Evolutionary conservation across 495 filamentous ascomycete species (phyloP).

Genomic region (Oleoguttula mirabilis): DNA sequence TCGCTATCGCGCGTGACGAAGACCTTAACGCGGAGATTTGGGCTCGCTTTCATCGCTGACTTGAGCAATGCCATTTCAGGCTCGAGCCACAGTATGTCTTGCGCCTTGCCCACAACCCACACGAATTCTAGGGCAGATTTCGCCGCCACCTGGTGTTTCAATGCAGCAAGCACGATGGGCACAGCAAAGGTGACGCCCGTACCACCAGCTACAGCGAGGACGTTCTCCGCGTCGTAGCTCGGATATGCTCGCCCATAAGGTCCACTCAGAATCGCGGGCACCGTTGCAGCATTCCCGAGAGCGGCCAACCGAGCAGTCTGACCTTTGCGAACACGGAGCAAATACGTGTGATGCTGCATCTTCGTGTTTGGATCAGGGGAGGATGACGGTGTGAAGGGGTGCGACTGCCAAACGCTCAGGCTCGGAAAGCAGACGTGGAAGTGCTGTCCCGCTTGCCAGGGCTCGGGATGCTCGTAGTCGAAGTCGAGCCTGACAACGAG

Average conservation of each 20-base stretch:
- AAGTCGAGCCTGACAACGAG: conserved; percentile 48
- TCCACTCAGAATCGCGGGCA: conserved; percentile 44
- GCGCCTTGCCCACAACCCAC: conserved; percentile 46
- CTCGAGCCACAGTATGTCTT: conserved; percentile 45
- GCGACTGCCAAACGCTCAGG: conserved; percentile 51
- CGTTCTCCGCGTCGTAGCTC: conserved; percentile 35
- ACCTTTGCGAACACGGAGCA: conserved; percentile 49
- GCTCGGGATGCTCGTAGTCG: conserved; percentile 36
- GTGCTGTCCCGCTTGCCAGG: conserved; percentile 53
- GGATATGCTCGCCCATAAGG: conserved; percentile 45
- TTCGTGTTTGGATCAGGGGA: conserved; percentile 31
- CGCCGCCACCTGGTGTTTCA: conserved; percentile 25
- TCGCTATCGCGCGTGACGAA: conserved; percentile 43
- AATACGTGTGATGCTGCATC: conserved; percentile 44
- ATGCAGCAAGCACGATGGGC: conserved; percentile 37
- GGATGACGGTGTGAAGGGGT: conserved; percentile 52
- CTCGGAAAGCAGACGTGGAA: conserved; percentile 52
- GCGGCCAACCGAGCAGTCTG: conserved; percentile 44
- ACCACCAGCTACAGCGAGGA: conserved; percentile 51
- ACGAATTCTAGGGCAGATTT: conserved; percentile 40
- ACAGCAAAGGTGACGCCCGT: conserved; percentile 54
- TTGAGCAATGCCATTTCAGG: conserved; percentile 43
- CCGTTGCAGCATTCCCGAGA: conserved; percentile 27
- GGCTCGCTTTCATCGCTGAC: conserved; percentile 25
- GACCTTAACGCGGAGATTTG: conserved; percentile 39